These are phyloP conservation scores for Podaxis sp. DNA, from an alignment of 768 basidiomycete species.

Conservation along the genomic window DNA sequence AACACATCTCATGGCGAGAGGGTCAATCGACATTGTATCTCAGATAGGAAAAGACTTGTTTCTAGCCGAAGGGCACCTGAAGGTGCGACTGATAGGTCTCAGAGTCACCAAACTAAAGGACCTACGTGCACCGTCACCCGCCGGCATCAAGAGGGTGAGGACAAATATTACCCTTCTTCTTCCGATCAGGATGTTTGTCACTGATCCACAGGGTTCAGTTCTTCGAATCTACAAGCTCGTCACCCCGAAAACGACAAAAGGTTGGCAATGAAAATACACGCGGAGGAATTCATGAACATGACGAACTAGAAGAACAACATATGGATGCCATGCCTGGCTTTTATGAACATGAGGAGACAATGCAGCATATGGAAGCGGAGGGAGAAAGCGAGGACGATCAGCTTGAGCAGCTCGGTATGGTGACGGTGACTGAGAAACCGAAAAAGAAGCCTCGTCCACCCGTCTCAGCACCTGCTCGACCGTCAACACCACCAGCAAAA, in stretches of 20 bases:
- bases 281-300: conserved; percentile 18
- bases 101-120: conserved; percentile 90
- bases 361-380: conserved; percentile 23
- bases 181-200: neutral
- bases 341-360: conserved; percentile 50
- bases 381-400: conserved; percentile 19
- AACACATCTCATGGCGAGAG: conserved; percentile 3
- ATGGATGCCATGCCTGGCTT: conserved; percentile 52
- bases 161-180: neutral
- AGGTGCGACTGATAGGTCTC: conserved; percentile 83
- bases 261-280: conserved; percentile 22
- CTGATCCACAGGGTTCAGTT: conserved; percentile 42
- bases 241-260: conserved; percentile 26
- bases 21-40: neutral
- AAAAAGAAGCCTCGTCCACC: conserved; percentile 22
- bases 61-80: conserved; percentile 75
- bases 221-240: conserved; percentile 40
- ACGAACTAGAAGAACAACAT: conserved; percentile 25
- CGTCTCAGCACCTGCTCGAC: conserved; percentile 26
- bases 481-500: conserved; percentile 2
- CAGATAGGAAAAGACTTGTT: conserved; percentile 84
- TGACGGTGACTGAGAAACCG: neutral
- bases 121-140: conserved; percentile 46
- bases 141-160: conserved; percentile 75
- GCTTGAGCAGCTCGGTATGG: conserved; percentile 12